Conservation (phyloP, 495 filamentous ascomycete species). For the Penicillium silybi region DNA sequence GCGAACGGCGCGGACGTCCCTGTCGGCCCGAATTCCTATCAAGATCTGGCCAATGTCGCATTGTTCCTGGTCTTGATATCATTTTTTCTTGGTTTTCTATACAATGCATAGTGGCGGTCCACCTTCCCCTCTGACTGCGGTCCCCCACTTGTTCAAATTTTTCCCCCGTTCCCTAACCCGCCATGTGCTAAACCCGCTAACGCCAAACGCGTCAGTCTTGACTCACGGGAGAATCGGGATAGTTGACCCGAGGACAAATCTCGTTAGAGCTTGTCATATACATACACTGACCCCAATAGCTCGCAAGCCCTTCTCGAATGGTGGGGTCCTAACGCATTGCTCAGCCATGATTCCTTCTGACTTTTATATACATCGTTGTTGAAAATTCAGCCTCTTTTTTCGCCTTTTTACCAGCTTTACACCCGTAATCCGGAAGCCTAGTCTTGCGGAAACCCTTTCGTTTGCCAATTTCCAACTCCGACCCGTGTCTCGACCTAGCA, state of each 20-base stretch:
- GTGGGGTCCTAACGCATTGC: background rate
- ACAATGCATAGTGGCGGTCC: background rate
- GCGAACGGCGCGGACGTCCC: background rate
- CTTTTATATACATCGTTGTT: background rate
- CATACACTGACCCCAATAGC: background rate
- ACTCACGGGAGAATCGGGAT: background rate
- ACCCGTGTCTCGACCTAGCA: background rate
- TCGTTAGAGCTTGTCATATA: slow-evolving; percentile 1
- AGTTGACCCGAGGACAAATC: background rate
- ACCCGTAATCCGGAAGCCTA: background rate
- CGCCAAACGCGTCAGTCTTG: background rate
- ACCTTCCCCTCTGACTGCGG: background rate
- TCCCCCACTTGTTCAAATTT: slow-evolving; percentile 7
- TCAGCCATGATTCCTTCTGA: slow-evolving; percentile 7
- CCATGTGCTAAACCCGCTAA: background rate
- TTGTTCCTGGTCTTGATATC: slow-evolving; percentile 10
- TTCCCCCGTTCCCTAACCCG: background rate
- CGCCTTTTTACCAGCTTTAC: background rate
- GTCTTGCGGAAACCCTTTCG: background rate
- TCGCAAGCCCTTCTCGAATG: slow-evolving; percentile 5
- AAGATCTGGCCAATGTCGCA: slow-evolving; percentile 2
- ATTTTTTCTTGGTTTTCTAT: background rate
- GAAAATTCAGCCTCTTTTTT: slow-evolving; percentile 3
- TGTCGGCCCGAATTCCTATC: slow-evolving; percentile 19
- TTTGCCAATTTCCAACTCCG: background rate